Evolutionary conservation across 495 filamentous ascomycete genomes (phyloP).

Genomic region (Talaromyces proteolyticus): DNA sequence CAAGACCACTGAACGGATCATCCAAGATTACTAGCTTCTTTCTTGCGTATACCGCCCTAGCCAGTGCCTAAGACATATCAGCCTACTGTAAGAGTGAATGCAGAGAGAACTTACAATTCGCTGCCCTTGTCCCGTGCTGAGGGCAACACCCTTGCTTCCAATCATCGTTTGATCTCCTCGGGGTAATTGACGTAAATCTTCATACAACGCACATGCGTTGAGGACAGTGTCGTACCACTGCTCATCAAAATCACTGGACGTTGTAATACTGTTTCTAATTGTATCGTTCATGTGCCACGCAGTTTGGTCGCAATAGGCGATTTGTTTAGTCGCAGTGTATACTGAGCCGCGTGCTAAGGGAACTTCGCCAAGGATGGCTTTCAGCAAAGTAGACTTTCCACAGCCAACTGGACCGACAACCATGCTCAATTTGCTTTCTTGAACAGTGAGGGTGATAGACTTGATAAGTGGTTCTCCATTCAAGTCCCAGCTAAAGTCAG

Average conservation of each 20-base stretch:
- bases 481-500: conserved; percentile 45
- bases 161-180: conserved; percentile 52
- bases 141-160: conserved; percentile 57
- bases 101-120: conserved; percentile 37
- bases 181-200: conserved; percentile 50
- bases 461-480: conserved; percentile 37
- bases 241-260: conserved; percentile 46
- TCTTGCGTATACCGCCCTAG: conserved; percentile 52
- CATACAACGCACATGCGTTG: conserved; percentile 55
- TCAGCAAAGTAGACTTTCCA: conserved; percentile 23
- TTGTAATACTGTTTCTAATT: conserved; percentile 52
- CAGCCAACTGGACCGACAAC: conserved; percentile 19
- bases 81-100: not conserved
- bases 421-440: conserved; percentile 25
- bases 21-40: conserved; percentile 50
- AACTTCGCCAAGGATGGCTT: conserved; percentile 23
- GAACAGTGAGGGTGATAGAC: conserved; percentile 32
- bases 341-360: conserved; percentile 34
- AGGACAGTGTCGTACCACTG: conserved; percentile 56
- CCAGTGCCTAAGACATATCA: conserved; percentile 30
- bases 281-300: conserved; percentile 54
- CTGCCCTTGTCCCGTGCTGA: conserved; percentile 65
- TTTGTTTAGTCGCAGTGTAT: conserved; percentile 24
- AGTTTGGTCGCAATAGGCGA: conserved; percentile 49
- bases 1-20: conserved; percentile 56